These are phyloP conservation scores for Eurotiales sp. DNA, from an alignment of 2,329 filamentous ascomycete genomes.

Conservation along the genomic window DNA sequence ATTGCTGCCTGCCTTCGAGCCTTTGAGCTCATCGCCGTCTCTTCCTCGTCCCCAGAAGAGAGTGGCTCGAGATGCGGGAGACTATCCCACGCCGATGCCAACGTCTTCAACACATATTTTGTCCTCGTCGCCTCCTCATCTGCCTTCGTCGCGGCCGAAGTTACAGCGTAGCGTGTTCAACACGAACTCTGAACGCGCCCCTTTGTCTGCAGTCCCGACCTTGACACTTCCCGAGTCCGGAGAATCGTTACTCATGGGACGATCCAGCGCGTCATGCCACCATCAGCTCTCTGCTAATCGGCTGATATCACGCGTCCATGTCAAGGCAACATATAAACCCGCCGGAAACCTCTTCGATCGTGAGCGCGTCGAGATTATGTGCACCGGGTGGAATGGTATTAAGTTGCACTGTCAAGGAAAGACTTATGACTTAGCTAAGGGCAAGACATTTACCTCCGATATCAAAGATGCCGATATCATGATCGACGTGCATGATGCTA, in stretches of 20 bases:
- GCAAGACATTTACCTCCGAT: slow-evolving; percentile 84
- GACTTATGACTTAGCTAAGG: slow-evolving; percentile 81
- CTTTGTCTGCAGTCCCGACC: slow-evolving; percentile 77
- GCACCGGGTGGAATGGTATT: slow-evolving; percentile 92
- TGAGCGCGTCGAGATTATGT: slow-evolving; percentile 81
- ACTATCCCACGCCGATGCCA: slow-evolving; percentile 87
- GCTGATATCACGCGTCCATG: slow-evolving; percentile 87
- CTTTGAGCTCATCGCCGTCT: slow-evolving; percentile 46
- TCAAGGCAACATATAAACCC: slow-evolving; percentile 78
- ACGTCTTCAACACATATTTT: slow-evolving; percentile 91
- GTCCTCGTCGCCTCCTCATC: slow-evolving; percentile 73
- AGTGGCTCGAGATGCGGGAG: slow-evolving; percentile 41
- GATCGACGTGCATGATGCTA: slow-evolving; percentile 88
- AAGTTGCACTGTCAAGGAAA: slow-evolving; percentile 88
- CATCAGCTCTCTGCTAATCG: slow-evolving; percentile 91
- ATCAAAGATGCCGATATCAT: slow-evolving; percentile 87
- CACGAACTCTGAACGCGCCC: slow-evolving; percentile 67
- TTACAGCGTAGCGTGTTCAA: slow-evolving; percentile 59
- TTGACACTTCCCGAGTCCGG: slow-evolving; percentile 78
- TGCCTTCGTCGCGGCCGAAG: slow-evolving; percentile 47
- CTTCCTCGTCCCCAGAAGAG: slow-evolving; percentile 47
- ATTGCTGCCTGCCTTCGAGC: slow-evolving; percentile 49
- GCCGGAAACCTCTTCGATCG: slow-evolving; percentile 64
- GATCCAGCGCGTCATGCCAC: slow-evolving; percentile 92
- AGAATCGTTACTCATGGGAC: slow-evolving; percentile 78